phyloP scores from a whole-genome alignment of 2,329 filamentous ascomycete species.

The Didymella segeticola region DNA sequence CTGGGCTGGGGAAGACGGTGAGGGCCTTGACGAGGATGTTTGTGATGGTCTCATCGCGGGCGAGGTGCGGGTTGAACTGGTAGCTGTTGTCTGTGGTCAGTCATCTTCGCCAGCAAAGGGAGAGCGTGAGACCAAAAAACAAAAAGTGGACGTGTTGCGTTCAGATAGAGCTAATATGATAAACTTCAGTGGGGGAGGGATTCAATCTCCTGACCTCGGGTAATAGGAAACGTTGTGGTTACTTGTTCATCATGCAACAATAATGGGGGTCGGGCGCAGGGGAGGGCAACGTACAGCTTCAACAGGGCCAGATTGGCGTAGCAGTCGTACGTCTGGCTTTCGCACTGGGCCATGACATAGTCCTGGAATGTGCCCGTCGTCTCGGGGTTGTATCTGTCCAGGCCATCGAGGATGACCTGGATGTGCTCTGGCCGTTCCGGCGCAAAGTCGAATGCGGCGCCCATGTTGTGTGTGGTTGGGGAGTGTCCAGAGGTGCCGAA shows the following conservation, averaged over 20 bases:
- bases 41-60: conserved; percentile 96
- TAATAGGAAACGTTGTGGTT: conserved; percentile 97
- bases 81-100: conserved; percentile 68
- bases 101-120: not conserved
- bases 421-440: conserved; percentile 92
- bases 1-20: conserved; percentile 93
- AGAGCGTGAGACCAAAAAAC: conserved; percentile 3
- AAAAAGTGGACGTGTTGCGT: conserved; percentile 18
- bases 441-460: conserved; percentile 78
- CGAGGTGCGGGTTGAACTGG: conserved; percentile 98
- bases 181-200: conserved; percentile 71
- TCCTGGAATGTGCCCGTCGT: conserved; percentile 92
- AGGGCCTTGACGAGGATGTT: conserved; percentile 98
- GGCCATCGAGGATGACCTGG: conserved; percentile 90
- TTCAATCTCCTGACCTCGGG: conserved; percentile 73
- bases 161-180: conserved; percentile 79
- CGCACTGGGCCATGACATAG: conserved; percentile 94
- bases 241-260: conserved; percentile 72
- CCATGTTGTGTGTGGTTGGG: conserved; percentile 48
- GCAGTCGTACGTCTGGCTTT: conserved; percentile 91
- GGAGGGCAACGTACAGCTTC: conserved; percentile 80
- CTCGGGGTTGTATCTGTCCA: conserved; percentile 98
- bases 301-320: conserved; percentile 95
- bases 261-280: conserved; percentile 8
- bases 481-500: conserved; percentile 2